A percentile compares a stretch with the other conserved stretches of the same genome.
Conservation (phyloP, 352 stramenopile genomes). For the Pythium brachiatum region DNA sequence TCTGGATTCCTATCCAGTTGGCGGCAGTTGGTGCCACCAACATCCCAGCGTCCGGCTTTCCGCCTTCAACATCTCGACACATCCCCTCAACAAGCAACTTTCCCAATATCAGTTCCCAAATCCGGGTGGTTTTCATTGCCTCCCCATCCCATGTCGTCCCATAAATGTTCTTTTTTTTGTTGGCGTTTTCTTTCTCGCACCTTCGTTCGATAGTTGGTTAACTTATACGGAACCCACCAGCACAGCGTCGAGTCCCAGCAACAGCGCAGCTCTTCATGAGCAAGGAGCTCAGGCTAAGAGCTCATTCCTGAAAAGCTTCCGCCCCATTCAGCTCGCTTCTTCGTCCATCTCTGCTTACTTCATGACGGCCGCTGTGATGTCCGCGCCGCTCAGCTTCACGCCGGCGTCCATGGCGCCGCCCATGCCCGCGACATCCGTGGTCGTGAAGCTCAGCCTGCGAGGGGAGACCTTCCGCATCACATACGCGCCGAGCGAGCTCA, state of each 20-base stretch:
- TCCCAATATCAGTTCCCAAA: not conserved
- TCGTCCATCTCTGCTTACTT: not conserved
- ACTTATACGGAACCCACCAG: conserved; percentile 2
- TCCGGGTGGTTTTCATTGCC: not conserved
- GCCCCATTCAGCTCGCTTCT: not conserved
- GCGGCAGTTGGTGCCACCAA: not conserved
- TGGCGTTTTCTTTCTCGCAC: not conserved
- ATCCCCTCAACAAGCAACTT: not conserved
- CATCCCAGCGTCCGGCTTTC: conserved; percentile 1
- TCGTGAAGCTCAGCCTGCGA: conserved; percentile 55
- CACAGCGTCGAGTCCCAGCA: not conserved
- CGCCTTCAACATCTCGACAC: not conserved
- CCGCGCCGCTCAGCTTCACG: not conserved
- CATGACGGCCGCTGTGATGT: conserved; percentile 12
- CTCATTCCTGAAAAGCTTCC: conserved; percentile 11
- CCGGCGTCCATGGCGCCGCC: not conserved
- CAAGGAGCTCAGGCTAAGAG: not conserved
- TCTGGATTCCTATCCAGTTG: conserved; percentile 3
- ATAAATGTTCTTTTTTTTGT: conserved; percentile 3
- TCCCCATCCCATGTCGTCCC: not conserved
- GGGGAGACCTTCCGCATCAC: conserved; percentile 47
- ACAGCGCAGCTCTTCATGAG: not conserved
- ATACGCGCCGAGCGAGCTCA: conserved; percentile 34
- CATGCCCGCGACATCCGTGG: conserved; percentile 11
- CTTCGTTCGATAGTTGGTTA: conserved; percentile 3